Evolutionary conservation across 73 alveolate species (phyloP), one percentile per base, ranked within the genome.

Genomic region (Paramecium sexaurelia): DNA sequence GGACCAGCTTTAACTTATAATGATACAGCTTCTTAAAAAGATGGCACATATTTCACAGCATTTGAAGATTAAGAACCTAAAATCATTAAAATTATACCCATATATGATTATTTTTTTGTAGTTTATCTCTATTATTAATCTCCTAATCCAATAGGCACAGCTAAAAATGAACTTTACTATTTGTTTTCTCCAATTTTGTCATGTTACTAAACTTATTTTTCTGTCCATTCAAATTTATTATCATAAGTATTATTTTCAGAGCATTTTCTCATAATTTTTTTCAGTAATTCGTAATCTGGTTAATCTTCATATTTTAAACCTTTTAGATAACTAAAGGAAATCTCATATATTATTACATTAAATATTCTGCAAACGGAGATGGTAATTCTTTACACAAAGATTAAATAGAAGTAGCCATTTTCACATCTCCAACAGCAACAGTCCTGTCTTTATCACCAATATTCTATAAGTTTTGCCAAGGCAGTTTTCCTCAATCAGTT

Each of bases 401-500:
- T 24, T 26, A 9, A 7, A 45, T 39, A 13, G 66, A n/a, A 7
- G 71, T 78, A 24, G 22, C 40, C 47, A 40, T 78, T 17, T 78
- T 78, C 1, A 78, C 71, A 20, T 78, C 45, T 20, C 75, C 90
- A 13, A 78, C 75, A 43, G 69, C 89, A 19, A 36, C 27, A 17
- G 93, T 68, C 51, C 69, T 87, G 69, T 87, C 93, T 68, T 47
- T 87, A 24, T 87, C 93, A 39, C 89, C 69, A 39, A 87, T 61
- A 32, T 87, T 87, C 47, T 87, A 45, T 40, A 87, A 39, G 55
- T 87, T 87, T 61, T 87, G 45, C 93, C 96, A 93, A 93, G 97
- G 20, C 96, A 92, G 91, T 94, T 90, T 1, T 97, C 99, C 92
- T 92, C 84, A 92, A 94, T 92, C 3, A 98, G 98, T 85, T 95